Evolutionary conservation across 2,329 filamentous ascomycete genomes (phyloP).

Genomic region (Chrysoporthe austroafricana): DNA sequence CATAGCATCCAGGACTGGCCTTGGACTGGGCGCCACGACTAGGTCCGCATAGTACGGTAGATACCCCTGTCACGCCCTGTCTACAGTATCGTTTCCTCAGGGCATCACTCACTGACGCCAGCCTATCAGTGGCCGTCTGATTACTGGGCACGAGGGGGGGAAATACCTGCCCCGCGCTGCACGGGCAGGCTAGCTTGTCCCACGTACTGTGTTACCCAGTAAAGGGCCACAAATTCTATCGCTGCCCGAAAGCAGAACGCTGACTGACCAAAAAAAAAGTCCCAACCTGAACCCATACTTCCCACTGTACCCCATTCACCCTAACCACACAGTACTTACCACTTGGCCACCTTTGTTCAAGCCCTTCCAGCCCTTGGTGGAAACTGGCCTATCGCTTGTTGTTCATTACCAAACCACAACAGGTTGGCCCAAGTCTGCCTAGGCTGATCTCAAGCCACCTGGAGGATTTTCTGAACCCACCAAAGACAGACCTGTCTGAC

Average conservation of each 20-base stretch:
- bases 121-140: slow-evolving; percentile 25
- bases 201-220: neutral
- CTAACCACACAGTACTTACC: neutral
- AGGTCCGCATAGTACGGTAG: neutral
- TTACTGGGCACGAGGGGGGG: slow-evolving; percentile 15
- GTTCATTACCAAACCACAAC: slow-evolving; percentile 15
- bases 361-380: slow-evolving; percentile 9
- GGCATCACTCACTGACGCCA: neutral
- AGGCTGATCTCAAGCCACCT: slow-evolving; percentile 7
- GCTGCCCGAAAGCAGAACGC: slow-evolving; percentile 7
- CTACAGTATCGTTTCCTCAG: neutral
- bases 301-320: neutral
- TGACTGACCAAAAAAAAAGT: neutral
- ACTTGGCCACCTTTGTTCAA: slow-evolving; percentile 6
- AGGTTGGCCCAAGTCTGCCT: slow-evolving; percentile 2
- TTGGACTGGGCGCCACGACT: neutral
- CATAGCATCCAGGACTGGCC: neutral
- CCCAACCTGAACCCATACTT: neutral
- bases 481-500: slow-evolving; percentile 9
- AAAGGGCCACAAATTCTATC: slow-evolving; percentile 25
- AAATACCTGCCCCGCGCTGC: slow-evolving; percentile 23
- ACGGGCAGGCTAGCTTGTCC: slow-evolving; percentile 10
- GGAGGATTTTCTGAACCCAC: slow-evolving; percentile 11
- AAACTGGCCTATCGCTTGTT: slow-evolving; percentile 15
- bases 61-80: neutral